phyloP scores from a whole-genome alignment of 768 basidiomycete species.

The Suillus ampliporus region DNA sequence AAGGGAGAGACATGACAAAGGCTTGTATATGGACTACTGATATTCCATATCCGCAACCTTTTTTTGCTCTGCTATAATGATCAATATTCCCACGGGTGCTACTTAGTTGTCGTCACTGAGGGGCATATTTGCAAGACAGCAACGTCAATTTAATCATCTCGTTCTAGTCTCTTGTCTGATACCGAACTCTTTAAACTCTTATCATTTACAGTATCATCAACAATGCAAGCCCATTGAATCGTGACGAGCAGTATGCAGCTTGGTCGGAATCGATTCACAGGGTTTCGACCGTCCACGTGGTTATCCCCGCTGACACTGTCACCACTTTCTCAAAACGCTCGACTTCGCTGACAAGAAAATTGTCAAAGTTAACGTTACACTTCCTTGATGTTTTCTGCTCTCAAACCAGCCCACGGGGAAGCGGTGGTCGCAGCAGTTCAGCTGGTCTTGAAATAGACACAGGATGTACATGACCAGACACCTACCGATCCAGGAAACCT shows the following conservation, averaged over 20 bases:
- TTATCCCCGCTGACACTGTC: constrained; percentile 5
- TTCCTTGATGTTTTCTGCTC: background rate
- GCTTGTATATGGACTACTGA: constrained; percentile 45
- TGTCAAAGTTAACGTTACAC: background rate
- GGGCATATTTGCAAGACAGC: constrained; percentile 10
- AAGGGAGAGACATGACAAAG: constrained; percentile 44
- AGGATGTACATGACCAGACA: background rate
- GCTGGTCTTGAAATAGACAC: background rate
- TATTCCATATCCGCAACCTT: constrained; percentile 47
- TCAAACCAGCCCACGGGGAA: too few species aligned
- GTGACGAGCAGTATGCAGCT: background rate
- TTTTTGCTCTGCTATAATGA: constrained; percentile 37
- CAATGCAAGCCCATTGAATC: too few species aligned
- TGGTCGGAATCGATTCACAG: background rate
- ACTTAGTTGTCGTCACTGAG: constrained; percentile 21
- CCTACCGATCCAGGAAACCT: too few species aligned
- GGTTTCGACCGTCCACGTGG: constrained; percentile 13
- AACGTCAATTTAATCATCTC: constrained; percentile 1
- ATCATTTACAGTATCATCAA: background rate
- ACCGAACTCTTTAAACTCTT: background rate
- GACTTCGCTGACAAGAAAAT: too few species aligned
- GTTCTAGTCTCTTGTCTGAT: background rate
- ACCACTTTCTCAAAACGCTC: too few species aligned
- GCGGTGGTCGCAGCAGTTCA: too few species aligned
- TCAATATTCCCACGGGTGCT: constrained; percentile 34